phyloP scores from a whole-genome alignment of 106 monocot species.

The Acanthochlamys bracteata region DNA sequence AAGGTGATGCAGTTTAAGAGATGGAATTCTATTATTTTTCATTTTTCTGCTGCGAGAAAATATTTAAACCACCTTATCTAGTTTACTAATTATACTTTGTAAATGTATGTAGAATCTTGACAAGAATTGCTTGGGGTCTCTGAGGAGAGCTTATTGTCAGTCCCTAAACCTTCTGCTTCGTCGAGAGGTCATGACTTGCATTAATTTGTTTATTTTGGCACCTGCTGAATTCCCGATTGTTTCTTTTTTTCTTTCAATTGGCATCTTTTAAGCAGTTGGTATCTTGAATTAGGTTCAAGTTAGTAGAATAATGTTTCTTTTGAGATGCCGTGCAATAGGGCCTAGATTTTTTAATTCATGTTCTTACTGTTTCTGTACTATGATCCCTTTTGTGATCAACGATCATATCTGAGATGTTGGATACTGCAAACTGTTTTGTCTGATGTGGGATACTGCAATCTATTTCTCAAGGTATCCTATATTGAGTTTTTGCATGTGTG shows the following conservation, averaged over 20 bases:
- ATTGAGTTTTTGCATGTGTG: not conserved
- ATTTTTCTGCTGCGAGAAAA: not conserved
- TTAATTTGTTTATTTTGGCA: not conserved
- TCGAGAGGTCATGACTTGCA: constrained; percentile 59
- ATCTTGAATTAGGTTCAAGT: no score
- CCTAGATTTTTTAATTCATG: no score
- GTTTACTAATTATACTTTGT: constrained; percentile 2
- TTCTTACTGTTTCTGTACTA: no score
- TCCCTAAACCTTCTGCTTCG: constrained; percentile 92
- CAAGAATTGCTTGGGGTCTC: constrained; percentile 78
- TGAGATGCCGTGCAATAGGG: no score
- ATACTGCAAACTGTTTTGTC: no score
- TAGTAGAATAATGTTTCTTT: no score
- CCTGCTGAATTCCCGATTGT: not conserved
- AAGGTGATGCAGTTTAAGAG: constrained; percentile 40
- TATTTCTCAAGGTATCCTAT: no score
- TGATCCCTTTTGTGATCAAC: no score
- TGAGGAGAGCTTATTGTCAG: constrained; percentile 96
- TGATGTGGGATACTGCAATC: no score
- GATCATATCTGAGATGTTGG: no score
- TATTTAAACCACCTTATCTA: not conserved
- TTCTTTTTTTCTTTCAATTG: not conserved
- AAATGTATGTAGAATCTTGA: constrained; percentile 71
- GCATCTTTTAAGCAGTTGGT: no score
- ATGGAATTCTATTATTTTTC: not conserved